A percentile compares a stretch with the other conserved stretches of the same genome.
Evolutionary conservation across 1,284 basidiomycete species (phyloP).

Genomic region (Takashimella koratensis): DNA sequence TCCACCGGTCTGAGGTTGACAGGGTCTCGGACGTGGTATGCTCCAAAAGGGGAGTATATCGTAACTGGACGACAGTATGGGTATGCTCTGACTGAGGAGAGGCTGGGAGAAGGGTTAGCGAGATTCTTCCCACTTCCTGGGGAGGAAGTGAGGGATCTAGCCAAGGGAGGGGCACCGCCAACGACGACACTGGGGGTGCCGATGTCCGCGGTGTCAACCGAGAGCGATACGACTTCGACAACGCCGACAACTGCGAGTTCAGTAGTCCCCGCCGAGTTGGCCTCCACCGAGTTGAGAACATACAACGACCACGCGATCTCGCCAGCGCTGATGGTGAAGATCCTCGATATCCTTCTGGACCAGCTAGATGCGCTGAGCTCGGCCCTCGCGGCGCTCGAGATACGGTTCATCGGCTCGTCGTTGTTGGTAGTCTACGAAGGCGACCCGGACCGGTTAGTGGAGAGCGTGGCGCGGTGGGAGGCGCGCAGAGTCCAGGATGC

Average conservation of each 20-base stretch:
- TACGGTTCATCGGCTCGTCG: slow-evolving; percentile 78
- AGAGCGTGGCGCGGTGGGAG: slow-evolving; percentile 51
- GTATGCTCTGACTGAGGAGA: slow-evolving; percentile 63
- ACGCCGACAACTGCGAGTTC: slow-evolving; percentile 1
- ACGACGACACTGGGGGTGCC: slow-evolving; percentile 9
- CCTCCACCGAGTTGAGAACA: not conserved
- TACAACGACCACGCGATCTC: slow-evolving; percentile 55
- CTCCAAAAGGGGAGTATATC: slow-evolving; percentile 56
- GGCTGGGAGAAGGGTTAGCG: slow-evolving; percentile 69
- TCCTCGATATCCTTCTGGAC: slow-evolving; percentile 54
- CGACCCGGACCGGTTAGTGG: slow-evolving; percentile 53
- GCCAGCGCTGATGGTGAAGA: slow-evolving; percentile 55
- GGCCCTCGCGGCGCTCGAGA: slow-evolving; percentile 58
- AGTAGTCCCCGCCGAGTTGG: not conserved
- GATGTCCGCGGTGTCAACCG: slow-evolving; percentile 1
- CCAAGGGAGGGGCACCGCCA: not conserved
- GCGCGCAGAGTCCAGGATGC: slow-evolving; percentile 23
- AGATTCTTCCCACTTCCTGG: slow-evolving; percentile 67
- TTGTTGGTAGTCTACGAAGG: slow-evolving; percentile 83
- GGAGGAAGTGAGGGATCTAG: slow-evolving; percentile 15
- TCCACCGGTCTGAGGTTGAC: slow-evolving; percentile 78
- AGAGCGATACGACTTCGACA: not conserved
- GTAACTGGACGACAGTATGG: slow-evolving; percentile 75
- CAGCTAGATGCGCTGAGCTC: slow-evolving; percentile 58
- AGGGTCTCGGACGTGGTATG: slow-evolving; percentile 84